These are phyloP conservation scores for Exophiala sp. DNA, from an alignment of 2,329 filamentous ascomycete species.

Conservation along the genomic window DNA sequence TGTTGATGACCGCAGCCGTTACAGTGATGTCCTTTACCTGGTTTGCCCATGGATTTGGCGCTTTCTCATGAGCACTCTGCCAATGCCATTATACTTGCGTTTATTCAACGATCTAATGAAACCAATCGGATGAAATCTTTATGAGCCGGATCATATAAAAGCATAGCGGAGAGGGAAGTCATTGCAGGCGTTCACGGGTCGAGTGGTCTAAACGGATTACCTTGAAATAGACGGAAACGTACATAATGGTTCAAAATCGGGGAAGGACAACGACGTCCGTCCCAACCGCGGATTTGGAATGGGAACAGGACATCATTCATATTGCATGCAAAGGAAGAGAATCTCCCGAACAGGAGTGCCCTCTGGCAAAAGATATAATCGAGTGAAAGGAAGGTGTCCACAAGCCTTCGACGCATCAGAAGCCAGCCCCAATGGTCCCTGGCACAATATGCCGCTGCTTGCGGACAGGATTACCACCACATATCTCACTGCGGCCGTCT, in stretches of 20 bases:
- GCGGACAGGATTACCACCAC: too few species aligned
- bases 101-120: constrained; percentile 7
- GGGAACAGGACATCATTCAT: not conserved
- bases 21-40: constrained; percentile 58
- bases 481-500: too few species aligned
- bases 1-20: constrained; percentile 54
- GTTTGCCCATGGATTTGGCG: constrained; percentile 45
- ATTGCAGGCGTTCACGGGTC: constrained; percentile 6
- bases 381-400: too few species aligned
- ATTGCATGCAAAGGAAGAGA: not conserved
- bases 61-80: constrained; percentile 22
- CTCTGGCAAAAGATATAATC: not conserved
- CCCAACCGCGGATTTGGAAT: not conserved
- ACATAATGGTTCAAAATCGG: not conserved
- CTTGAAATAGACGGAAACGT: not conserved
- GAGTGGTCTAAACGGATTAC: constrained; percentile 1
- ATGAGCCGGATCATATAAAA: constrained; percentile 16
- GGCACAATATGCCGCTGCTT: too few species aligned
- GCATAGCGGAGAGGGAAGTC: constrained; percentile 11
- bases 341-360: not conserved
- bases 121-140: constrained; percentile 18
- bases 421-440: too few species aligned
- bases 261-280: constrained; percentile 3
- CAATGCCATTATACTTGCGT: constrained; percentile 5
- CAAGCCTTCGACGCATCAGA: too few species aligned